phyloP scores from a whole-genome alignment of 192 early-diverging fungal genomes.

The Backusella westeae region DNA sequence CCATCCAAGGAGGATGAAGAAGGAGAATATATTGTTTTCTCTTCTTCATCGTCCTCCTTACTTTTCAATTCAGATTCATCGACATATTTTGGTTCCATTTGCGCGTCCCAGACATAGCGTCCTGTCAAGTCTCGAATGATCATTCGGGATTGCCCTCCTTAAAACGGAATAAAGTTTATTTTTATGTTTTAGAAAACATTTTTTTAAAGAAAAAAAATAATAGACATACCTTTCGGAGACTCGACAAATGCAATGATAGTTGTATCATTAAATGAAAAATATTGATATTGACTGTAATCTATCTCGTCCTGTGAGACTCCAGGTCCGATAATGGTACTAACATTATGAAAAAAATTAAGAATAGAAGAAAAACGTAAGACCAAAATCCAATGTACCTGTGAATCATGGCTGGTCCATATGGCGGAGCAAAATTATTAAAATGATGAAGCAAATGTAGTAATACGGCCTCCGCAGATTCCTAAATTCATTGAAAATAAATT shows the following conservation, averaged over 20 bases:
- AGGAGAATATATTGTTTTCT: neutral
- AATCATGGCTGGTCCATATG: slow-evolving; percentile 60
- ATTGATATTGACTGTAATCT: slow-evolving; percentile 53
- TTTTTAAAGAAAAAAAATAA: neutral
- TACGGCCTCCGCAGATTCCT: slow-evolving; percentile 69
- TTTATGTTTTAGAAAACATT: neutral
- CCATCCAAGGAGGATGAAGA: neutral
- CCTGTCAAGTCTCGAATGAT: slow-evolving; percentile 78
- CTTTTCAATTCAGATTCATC: neutral
- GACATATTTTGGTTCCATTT: slow-evolving; percentile 35
- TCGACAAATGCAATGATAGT: slow-evolving; percentile 74
- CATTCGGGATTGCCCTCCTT: slow-evolving; percentile 51
- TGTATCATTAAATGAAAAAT: slow-evolving; percentile 72
- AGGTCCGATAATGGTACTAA: slow-evolving; percentile 42
- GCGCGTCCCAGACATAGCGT: slow-evolving; percentile 77
- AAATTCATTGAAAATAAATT: neutral
- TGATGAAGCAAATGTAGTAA: slow-evolving; percentile 72
- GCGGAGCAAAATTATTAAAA: slow-evolving; percentile 63
- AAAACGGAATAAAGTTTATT: neutral
- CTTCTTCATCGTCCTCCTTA: neutral
- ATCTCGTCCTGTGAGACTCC: slow-evolving; percentile 36
- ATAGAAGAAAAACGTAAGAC: neutral
- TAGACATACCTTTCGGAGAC: slow-evolving; percentile 44
- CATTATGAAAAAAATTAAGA: neutral
- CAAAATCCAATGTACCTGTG: neutral